A percentile compares a stretch with the other conserved stretches of the same genome.
phyloP scores from a whole-genome alignment of 2,329 filamentous ascomycete genomes.

The Teratosphaeria nubilosa region DNA sequence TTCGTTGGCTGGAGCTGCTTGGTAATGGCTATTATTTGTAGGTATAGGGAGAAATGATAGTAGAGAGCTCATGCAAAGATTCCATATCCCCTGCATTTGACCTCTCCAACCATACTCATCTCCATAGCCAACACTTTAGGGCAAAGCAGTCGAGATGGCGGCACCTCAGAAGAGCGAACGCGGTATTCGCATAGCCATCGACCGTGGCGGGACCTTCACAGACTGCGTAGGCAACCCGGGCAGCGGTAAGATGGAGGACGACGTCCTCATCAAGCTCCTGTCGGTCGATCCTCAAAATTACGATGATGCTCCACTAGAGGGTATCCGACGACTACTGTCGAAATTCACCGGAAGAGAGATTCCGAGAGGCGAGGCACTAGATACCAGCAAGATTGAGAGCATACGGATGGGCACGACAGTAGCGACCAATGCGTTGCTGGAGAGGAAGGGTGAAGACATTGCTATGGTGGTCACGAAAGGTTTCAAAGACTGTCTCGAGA shows the following conservation, averaged over 20 bases:
- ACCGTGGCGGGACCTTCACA: conserved; percentile 81
- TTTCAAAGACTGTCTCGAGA: conserved; percentile 77
- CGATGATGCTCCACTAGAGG: conserved; percentile 79
- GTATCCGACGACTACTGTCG: conserved; percentile 75
- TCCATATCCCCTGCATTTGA: neutral
- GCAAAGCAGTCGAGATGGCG: neutral
- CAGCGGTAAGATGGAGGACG: conserved; percentile 57
- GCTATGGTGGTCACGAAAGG: conserved; percentile 80
- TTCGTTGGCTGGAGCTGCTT: neutral
- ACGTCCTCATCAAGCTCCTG: conserved; percentile 76
- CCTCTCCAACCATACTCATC: neutral
- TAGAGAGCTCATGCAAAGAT: neutral
- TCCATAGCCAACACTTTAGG: neutral
- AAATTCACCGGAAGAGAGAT: conserved; percentile 67
- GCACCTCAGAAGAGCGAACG: conserved; percentile 16
- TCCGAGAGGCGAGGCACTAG: conserved; percentile 66
- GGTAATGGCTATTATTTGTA: neutral
- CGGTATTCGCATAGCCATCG: conserved; percentile 65
- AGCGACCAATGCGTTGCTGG: conserved; percentile 81
- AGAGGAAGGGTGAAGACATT: conserved; percentile 81
- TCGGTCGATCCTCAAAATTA: conserved; percentile 89
- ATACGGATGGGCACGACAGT: conserved; percentile 96
- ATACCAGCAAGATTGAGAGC: conserved; percentile 75
- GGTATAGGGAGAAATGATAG: neutral
- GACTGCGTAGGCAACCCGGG: conserved; percentile 79